Evolutionary conservation across 805 yeast species (phyloP).

Genomic region (Henningerozyma blattae): DNA sequence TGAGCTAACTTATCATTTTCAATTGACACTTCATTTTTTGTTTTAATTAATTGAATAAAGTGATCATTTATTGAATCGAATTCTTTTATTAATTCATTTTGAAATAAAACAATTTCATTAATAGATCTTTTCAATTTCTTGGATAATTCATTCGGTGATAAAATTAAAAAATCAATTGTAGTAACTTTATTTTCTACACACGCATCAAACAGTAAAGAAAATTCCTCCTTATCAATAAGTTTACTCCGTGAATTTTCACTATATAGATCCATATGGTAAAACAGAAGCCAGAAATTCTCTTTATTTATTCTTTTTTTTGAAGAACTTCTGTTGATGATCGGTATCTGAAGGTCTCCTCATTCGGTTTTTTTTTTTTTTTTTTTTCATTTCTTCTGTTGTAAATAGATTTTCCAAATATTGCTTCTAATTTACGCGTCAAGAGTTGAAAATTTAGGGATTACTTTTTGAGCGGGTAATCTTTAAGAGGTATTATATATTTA

Average conservation of each 20-base stretch:
- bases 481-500: no score
- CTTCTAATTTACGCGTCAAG: no score
- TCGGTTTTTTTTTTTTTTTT: no score
- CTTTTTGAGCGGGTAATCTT: no score
- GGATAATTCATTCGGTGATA: constrained; percentile 25
- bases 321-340: no score
- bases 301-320: no score
- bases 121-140: constrained; percentile 24
- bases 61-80: constrained; percentile 1
- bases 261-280: constrained; percentile 29
- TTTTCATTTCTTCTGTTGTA: no score
- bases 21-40: constrained; percentile 1
- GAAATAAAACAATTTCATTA: constrained; percentile 22
- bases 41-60: neutral
- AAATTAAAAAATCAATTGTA: constrained; percentile 30
- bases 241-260: constrained; percentile 28
- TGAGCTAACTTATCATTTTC: neutral
- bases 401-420: no score
- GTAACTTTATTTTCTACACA: constrained; percentile 24
- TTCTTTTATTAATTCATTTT: constrained; percentile 9
- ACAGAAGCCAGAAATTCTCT: no score
- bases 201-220: constrained; percentile 18
- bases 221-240: constrained; percentile 25
- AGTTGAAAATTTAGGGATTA: no score
- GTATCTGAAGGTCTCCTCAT: no score